Conservation (phyloP, 352 stramenopile genomes). For the Globisporangium carolinianum region DNA sequence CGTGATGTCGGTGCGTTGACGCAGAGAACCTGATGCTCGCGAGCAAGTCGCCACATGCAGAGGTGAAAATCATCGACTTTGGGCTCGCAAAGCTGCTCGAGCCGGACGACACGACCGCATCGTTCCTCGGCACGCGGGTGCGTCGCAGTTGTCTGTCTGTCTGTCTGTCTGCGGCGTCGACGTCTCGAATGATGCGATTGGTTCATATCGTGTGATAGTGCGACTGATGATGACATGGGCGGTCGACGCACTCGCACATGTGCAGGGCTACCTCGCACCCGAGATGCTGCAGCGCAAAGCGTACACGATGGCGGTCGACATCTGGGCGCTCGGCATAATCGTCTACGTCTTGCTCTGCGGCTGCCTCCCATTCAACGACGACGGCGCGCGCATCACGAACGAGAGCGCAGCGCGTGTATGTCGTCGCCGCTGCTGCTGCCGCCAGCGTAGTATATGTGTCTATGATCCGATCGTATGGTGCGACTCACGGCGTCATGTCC, state of each 20-base stretch:
- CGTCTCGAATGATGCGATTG: background rate
- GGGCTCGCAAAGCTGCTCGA: constrained; percentile 93
- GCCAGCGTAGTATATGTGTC: background rate
- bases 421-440: background rate
- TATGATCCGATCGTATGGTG: background rate
- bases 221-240: too few species aligned
- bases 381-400: constrained; percentile 83
- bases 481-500: background rate
- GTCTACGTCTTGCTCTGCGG: constrained; percentile 97
- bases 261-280: constrained; percentile 93
- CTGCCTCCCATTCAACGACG: constrained; percentile 98
- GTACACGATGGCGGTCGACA: constrained; percentile 96
- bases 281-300: constrained; percentile 97
- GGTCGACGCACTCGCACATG: too few species aligned
- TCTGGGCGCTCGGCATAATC: constrained; percentile 98
- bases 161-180: background rate
- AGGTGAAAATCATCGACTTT: constrained; percentile 99
- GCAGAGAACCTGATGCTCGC: constrained; percentile 83
- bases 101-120: constrained; percentile 72
- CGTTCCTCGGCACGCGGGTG: constrained; percentile 75
- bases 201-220: too few species aligned
- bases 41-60: constrained; percentile 62
- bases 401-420: constrained; percentile 62
- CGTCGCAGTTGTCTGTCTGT: background rate
- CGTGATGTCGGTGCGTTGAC: background rate